A percentile compares a stretch with the other conserved stretches of the same genome.
phyloP scores from a whole-genome alignment of 441 rosid genomes.

The Sinapis alba region DNA sequence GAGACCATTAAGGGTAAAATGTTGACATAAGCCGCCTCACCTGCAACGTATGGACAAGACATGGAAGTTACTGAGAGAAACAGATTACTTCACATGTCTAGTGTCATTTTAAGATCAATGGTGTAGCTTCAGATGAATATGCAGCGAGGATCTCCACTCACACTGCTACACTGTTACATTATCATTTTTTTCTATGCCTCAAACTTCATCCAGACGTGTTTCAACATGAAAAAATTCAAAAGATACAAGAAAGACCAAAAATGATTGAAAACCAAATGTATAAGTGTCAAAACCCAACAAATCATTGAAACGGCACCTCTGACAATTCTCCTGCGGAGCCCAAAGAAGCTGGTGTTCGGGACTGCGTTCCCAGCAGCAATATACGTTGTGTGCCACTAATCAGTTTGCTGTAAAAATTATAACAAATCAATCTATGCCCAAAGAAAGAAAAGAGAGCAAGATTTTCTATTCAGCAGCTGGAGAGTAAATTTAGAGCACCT shows the following conservation, averaged over 20 bases:
- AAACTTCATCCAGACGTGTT: background rate
- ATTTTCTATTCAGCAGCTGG: background rate
- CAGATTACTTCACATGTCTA: background rate
- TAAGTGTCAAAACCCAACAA: background rate
- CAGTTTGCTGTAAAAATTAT: slow-evolving; percentile 37
- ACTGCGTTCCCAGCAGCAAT: background rate
- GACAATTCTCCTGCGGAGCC: background rate
- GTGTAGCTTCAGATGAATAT: background rate
- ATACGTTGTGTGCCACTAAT: slow-evolving; percentile 23
- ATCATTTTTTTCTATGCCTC: background rate
- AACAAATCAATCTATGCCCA: background rate
- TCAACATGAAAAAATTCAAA: background rate
- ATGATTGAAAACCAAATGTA: background rate
- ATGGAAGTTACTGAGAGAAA: slow-evolving; percentile 51
- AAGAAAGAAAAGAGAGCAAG: background rate
- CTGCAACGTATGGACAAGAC: slow-evolving; percentile 55
- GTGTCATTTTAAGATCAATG: background rate
- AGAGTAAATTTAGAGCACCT: background rate
- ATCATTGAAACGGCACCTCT: no score
- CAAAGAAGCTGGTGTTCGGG: background rate
- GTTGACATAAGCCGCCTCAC: slow-evolving; percentile 4
- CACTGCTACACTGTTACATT: slow-evolving; percentile 34
- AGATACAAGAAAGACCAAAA: background rate
- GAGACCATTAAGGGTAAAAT: slow-evolving; percentile 33
- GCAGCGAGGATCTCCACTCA: slow-evolving; percentile 39